Percentiles rank a stretch among this genome's conserved stretches.
Evolutionary conservation across 495 filamentous ascomycete species (phyloP).

Genomic region (Beverwykella pulmonaria): DNA sequence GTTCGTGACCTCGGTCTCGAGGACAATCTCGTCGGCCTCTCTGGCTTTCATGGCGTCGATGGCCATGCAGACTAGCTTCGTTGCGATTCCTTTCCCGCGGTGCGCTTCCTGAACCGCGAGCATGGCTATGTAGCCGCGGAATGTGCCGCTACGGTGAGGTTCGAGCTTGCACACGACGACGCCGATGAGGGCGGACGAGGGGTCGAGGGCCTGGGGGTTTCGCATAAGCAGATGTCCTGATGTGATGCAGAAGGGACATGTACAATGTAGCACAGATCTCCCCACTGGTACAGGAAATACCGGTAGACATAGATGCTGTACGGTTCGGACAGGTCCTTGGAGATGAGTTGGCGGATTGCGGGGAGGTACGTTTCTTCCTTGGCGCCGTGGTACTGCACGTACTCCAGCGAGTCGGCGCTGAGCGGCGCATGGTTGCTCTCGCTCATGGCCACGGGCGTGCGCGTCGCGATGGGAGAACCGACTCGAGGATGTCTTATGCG

Average conservation of each 20-base stretch:
- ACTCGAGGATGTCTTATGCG: background rate
- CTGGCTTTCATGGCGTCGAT: constrained; percentile 87
- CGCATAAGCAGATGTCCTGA: no score
- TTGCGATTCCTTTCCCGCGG: constrained; percentile 87
- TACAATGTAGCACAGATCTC: constrained; percentile 91
- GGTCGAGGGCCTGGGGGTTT: constrained; percentile 76
- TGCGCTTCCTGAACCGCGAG: constrained; percentile 79
- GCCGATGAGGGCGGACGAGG: constrained; percentile 63
- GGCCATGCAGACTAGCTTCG: constrained; percentile 81
- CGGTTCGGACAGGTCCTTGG: constrained; percentile 94
- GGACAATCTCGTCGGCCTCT: constrained; percentile 89
- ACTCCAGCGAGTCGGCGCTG: constrained; percentile 62
- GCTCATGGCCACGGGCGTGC: constrained; percentile 29
- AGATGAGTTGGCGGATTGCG: constrained; percentile 89
- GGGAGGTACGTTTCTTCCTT: constrained; percentile 82
- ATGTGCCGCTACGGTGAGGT: constrained; percentile 74
- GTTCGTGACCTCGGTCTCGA: constrained; percentile 97
- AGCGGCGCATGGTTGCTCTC: constrained; percentile 12
- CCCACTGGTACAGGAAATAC: constrained; percentile 99
- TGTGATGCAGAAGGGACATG: no score
- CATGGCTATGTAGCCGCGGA: constrained; percentile 98
- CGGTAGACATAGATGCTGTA: constrained; percentile 99
- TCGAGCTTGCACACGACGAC: constrained; percentile 98
- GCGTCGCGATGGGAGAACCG: background rate
- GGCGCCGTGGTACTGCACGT: constrained; percentile 78